Percentiles rank a stretch among this genome's conserved stretches.
Evolutionary conservation across 257 asterid species (phyloP).

Genomic region (Leonotis leonurus): DNA sequence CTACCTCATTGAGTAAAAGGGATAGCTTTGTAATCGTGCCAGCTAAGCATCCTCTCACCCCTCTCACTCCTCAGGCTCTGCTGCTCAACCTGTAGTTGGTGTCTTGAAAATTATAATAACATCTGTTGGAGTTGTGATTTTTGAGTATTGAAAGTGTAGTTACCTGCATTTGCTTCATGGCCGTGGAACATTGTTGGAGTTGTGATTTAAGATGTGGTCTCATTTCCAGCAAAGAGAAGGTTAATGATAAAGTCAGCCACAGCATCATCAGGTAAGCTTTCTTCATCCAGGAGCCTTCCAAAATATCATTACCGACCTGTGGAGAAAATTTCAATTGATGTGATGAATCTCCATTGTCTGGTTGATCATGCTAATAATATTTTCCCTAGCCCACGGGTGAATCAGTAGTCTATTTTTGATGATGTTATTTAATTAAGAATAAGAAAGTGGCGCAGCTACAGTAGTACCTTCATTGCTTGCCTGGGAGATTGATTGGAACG

Average conservation of each 20-base stretch:
- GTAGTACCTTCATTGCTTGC: too few species aligned
- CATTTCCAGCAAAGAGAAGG: constrained; percentile 92
- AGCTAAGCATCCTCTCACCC: constrained; percentile 47
- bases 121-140: background rate
- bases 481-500: too few species aligned
- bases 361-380: constrained; percentile 61
- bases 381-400: too few species aligned
- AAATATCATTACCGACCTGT: constrained; percentile 47
- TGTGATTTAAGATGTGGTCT: constrained; percentile 91
- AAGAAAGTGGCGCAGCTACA: too few species aligned
- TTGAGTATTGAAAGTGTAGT: background rate
- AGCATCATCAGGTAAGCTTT: constrained; percentile 71
- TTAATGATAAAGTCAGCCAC: constrained; percentile 81
- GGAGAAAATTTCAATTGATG: constrained; percentile 37
- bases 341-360: constrained; percentile 42
- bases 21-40: constrained; percentile 86
- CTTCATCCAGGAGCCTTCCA: constrained; percentile 71
- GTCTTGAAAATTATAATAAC: background rate
- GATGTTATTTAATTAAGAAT: too few species aligned
- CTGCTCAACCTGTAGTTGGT: constrained; percentile 57
- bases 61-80: constrained; percentile 39
- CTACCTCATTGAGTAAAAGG: constrained; percentile 85
- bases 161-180: constrained; percentile 77
- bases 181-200: constrained; percentile 70
- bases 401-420: too few species aligned